Evolutionary conservation across 2,329 filamentous ascomycete genomes (phyloP), one percentile per base, ranked within the genome.

Genomic region (Aspergillus costaricaensis): DNA sequence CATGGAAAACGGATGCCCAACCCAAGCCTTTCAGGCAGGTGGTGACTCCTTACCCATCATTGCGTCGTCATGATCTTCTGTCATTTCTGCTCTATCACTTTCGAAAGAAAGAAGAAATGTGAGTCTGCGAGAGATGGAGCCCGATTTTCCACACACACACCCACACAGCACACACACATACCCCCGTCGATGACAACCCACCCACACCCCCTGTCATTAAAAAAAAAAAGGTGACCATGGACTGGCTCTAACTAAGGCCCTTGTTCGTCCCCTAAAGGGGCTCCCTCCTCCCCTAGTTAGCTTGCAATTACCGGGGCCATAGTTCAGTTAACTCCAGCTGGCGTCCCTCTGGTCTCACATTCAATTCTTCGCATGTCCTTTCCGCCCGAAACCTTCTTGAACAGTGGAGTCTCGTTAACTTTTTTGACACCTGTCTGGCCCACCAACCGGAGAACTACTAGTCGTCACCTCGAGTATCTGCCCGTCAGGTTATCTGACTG

Each of bases 371-470:
- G 47, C 44, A 53, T 52, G 56, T 30, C 62, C 59, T 64, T 44
- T 60, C 54, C 62, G 52, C 55, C 59, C 50, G 55, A 63, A 58
- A 52, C 55, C 61, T 64, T 62, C 58, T 65, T 52, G 55, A 36
- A 49, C 60, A 64, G 67, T 70, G 65, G 67, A 64, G 65, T 63
- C 61, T 54, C 53, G 17, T 54, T 54, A 52, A 55, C 47, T 57
- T 54, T 57, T 61, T 63, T 69, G 65, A 67, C 68, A 68, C 61
- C 64, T 67, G 59, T 63, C 65, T 62, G 65, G 62, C 59, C 67
- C 65, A 67, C 67, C 66, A 64, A 65, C 60, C 59, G 63, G 47
- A 60, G 49, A 19, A 55, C 52, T 41, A 54, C 52, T 41, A 52
- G 52, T 57, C 56, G 62, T 51, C 58, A 43, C 38, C 60, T 61